Percentiles rank a stretch among this genome's conserved stretches.
Conservation (phyloP, 1,284 basidiomycete genomes). For the Singerocomus inundabilis region DNA sequence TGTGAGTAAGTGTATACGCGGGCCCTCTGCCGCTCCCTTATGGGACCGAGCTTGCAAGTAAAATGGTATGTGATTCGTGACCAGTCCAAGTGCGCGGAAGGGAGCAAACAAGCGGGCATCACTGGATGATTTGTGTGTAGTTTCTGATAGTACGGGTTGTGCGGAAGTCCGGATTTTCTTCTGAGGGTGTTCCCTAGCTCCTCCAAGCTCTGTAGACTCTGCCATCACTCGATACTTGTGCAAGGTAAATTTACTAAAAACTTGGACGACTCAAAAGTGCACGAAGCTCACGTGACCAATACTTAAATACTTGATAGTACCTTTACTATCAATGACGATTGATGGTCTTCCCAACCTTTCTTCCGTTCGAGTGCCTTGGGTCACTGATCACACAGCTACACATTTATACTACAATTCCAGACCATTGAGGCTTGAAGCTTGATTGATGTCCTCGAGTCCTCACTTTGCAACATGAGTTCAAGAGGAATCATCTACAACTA, state of each 20-base stretch:
- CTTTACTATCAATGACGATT: too few relatives aligned
- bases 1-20: constrained; percentile 81
- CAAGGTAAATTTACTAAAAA: constrained; percentile 1
- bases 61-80: constrained; percentile 92
- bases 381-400: too few relatives aligned
- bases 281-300: constrained; percentile 8
- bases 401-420: too few relatives aligned
- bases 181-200: constrained; percentile 19
- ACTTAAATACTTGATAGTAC: too few relatives aligned
- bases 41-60: constrained; percentile 83
- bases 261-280: not conserved
- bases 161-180: constrained; percentile 21
- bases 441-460: too few relatives aligned
- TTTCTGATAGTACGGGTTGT: constrained; percentile 3
- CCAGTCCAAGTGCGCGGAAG: constrained; percentile 90
- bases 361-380: too few relatives aligned
- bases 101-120: constrained; percentile 82
- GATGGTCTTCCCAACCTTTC: too few relatives aligned
- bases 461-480: too few relatives aligned
- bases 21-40: constrained; percentile 84
- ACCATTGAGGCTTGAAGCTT: too few relatives aligned
- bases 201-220: constrained; percentile 13
- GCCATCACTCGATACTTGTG: constrained; percentile 17
- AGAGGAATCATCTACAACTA: not conserved
- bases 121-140: constrained; percentile 8